Percentiles rank a stretch among this genome's conserved stretches.
These are phyloP conservation scores for Parietichytrium sp. DNA, from an alignment of 108 stramenopile species.

Conservation along the genomic window DNA sequence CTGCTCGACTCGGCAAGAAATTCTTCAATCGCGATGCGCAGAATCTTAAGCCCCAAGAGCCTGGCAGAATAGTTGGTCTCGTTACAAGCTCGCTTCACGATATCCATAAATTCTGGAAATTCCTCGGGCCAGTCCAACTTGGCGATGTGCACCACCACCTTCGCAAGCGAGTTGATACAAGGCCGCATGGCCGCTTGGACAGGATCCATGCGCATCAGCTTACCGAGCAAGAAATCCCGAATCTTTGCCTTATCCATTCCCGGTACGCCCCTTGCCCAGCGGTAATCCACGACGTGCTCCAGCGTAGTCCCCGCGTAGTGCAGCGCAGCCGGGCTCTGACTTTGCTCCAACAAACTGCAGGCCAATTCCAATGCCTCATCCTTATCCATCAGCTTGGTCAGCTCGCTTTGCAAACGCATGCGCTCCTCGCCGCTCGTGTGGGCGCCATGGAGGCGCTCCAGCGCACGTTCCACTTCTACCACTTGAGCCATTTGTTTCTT, in stretches of 20 bases:
- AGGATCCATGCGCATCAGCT: background rate
- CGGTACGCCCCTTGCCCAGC: background rate
- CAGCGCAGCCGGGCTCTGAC: background rate
- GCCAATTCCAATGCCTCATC: background rate
- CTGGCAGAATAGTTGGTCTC: background rate
- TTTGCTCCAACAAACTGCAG: background rate
- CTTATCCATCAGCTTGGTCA: background rate
- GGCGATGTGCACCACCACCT: slow-evolving; percentile 30
- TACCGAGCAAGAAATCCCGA: background rate
- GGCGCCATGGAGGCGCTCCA: background rate
- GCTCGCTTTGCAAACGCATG: background rate
- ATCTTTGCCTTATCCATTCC: no score
- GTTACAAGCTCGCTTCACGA: background rate
- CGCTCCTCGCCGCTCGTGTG: background rate
- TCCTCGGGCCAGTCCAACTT: slow-evolving; percentile 28
- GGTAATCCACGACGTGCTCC: background rate
- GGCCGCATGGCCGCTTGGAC: background rate
- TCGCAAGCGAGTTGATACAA: background rate
- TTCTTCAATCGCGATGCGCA: background rate
- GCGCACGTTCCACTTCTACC: background rate
- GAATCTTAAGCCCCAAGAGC: background rate
- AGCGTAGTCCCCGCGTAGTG: background rate
- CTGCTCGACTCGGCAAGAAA: background rate
- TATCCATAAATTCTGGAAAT: slow-evolving; percentile 2
- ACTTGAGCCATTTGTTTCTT: no score